These are phyloP conservation scores for Alternaria metachromatica DNA, from an alignment of 2,329 filamentous ascomycete species.

Conservation along the genomic window DNA sequence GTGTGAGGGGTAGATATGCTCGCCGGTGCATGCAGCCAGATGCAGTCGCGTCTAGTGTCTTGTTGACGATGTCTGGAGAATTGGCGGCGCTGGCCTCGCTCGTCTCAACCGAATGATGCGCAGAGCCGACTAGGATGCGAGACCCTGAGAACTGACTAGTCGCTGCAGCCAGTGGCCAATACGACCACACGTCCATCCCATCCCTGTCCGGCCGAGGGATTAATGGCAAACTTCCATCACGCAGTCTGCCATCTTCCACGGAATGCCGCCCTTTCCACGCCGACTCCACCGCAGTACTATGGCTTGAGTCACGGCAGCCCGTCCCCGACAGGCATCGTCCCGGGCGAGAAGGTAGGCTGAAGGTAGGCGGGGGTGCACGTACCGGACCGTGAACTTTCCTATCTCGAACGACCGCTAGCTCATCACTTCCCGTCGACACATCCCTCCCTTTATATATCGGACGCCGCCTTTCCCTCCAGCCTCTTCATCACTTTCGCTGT, in stretches of 20 bases:
- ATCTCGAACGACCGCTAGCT: slow-evolving; percentile 24
- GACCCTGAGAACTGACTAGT: slow-evolving; percentile 11
- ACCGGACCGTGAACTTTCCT: slow-evolving; percentile 18
- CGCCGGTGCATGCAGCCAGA: slow-evolving; percentile 15
- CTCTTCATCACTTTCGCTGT: slow-evolving; percentile 40
- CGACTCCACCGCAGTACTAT: slow-evolving; percentile 11
- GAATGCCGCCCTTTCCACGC: slow-evolving; percentile 5
- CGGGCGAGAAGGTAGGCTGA: not conserved
- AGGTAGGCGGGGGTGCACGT: slow-evolving; percentile 11
- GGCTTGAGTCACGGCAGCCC: slow-evolving; percentile 5
- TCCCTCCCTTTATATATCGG: slow-evolving; percentile 39
- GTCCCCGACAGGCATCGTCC: slow-evolving; percentile 6
- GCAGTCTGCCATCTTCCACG: not conserved
- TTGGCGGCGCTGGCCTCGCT: slow-evolving; percentile 11
- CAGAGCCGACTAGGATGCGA: not conserved
- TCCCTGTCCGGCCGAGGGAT: slow-evolving; percentile 6
- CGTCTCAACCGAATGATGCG: slow-evolving; percentile 5
- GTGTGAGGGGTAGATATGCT: slow-evolving; percentile 26
- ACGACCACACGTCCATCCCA: not conserved
- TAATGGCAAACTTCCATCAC: not conserved
- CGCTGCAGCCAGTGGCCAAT: not conserved
- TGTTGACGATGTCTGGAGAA: slow-evolving; percentile 18
- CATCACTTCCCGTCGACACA: slow-evolving; percentile 22
- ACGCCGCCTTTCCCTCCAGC: slow-evolving; percentile 17
- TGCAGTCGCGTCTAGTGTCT: slow-evolving; percentile 16